A percentile compares a stretch with the other conserved stretches of the same genome.
Conservation (phyloP, 306 rosid genomes). For the Glycine tomentella region DNA sequence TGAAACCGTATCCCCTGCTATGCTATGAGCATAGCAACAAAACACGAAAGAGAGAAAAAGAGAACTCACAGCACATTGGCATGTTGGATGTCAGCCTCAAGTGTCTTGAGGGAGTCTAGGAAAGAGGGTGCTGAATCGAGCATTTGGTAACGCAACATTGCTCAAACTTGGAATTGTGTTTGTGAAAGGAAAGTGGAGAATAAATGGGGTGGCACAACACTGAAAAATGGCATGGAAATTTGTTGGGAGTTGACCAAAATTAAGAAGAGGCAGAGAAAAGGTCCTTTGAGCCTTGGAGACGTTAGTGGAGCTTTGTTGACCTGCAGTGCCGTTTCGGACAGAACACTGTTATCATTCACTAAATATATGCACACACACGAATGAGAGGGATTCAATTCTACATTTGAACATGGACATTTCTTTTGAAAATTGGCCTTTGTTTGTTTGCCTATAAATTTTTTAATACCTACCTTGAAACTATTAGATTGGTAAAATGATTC, state of each 20-base stretch:
- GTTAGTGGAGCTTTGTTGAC: conserved; percentile 28
- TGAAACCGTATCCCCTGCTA: background rate
- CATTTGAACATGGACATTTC: no score
- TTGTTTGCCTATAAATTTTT: no score
- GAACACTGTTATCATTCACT: background rate
- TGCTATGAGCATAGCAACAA: background rate
- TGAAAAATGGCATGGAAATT: conserved; percentile 19
- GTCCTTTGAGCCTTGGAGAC: conserved; percentile 48
- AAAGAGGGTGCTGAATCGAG: conserved; percentile 65
- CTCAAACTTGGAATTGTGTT: conserved; percentile 3
- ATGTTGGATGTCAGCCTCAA: conserved; percentile 79
- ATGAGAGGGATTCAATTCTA: no score
- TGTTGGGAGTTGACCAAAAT: conserved; percentile 40
- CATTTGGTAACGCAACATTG: conserved; percentile 62
- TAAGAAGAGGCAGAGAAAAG: background rate
- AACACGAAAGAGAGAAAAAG: background rate
- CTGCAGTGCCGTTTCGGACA: background rate
- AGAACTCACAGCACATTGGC: conserved; percentile 78
- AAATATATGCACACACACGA: no score
- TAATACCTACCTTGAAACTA: no score
- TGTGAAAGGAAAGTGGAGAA: conserved; percentile 26
- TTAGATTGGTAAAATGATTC: no score
- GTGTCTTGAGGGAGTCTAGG: conserved; percentile 69
- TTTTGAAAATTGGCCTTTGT: no score
- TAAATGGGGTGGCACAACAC: conserved; percentile 11